Conservation (phyloP, 257 asterid genomes). For the Parsonsia alboflavescens region DNA sequence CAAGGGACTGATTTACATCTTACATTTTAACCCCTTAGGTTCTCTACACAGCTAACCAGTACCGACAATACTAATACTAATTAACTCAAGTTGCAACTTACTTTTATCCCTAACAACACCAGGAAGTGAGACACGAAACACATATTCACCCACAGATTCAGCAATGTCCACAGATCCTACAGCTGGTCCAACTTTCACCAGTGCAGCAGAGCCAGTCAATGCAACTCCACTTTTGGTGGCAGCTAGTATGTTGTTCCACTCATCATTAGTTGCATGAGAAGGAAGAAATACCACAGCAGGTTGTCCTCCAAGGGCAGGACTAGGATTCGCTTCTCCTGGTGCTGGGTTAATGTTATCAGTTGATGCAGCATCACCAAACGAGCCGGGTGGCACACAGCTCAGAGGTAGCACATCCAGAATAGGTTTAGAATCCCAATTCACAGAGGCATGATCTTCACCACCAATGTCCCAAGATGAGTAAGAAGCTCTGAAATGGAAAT, state of each 20-base stretch:
- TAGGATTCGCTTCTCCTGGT: slow-evolving; percentile 11
- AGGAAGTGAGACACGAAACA: slow-evolving; percentile 46
- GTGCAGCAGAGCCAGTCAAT: slow-evolving; percentile 39
- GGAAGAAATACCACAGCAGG: slow-evolving; percentile 41
- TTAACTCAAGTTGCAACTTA: slow-evolving; percentile 20
- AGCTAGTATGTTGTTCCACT: slow-evolving; percentile 33
- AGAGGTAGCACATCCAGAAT: slow-evolving; percentile 35
- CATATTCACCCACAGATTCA: slow-evolving; percentile 35
- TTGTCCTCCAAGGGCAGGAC: slow-evolving; percentile 2
- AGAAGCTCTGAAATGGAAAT: slow-evolving; percentile 25
- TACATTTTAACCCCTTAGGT: slow-evolving; percentile 24
- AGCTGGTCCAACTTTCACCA: slow-evolving; percentile 36
- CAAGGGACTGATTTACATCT: not conserved
- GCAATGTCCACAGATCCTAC: slow-evolving; percentile 42
- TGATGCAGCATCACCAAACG: slow-evolving; percentile 11
- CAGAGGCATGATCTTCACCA: slow-evolving; percentile 27
- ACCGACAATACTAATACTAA: not conserved
- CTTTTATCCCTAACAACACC: slow-evolving; percentile 39
- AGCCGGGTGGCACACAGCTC: slow-evolving; percentile 29
- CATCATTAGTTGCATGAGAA: slow-evolving; percentile 30
- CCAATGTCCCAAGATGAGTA: slow-evolving; percentile 19
- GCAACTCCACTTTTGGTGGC: slow-evolving; percentile 31
- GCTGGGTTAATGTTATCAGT: slow-evolving; percentile 10
- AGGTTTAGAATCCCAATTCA: slow-evolving; percentile 19
- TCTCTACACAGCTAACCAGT: not conserved